These are phyloP conservation scores for Chimonanthus salicifolius DNA, from an alignment of 164 flowering plant genomes.

Conservation along the genomic window DNA sequence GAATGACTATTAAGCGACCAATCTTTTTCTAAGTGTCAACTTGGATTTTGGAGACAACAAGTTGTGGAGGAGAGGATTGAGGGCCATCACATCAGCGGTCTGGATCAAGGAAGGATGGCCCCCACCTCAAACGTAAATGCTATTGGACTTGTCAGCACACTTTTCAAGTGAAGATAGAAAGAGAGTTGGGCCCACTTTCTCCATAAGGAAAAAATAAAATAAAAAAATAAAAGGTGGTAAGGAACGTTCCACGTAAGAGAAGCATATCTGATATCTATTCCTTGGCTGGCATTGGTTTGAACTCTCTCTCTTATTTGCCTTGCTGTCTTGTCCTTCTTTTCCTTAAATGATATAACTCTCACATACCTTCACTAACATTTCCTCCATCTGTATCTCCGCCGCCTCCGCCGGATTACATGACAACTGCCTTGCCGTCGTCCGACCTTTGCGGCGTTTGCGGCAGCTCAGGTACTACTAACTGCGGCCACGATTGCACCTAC, in stretches of 20 bases:
- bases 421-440: background rate
- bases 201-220: too few relatives aligned
- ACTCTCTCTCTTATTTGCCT: background rate
- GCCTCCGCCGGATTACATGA: background rate
- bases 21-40: too few relatives aligned
- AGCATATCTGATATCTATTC: conserved; percentile 1
- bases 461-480: background rate
- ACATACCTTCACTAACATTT: background rate
- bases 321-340: too few relatives aligned
- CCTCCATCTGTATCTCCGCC: background rate
- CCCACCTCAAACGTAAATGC: too few relatives aligned
- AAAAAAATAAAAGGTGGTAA: conserved; percentile 1
- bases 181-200: too few relatives aligned
- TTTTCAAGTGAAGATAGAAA: too few relatives aligned
- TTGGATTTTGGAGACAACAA: too few relatives aligned
- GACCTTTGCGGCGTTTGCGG: background rate
- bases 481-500: background rate
- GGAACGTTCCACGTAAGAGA: conserved; percentile 7
- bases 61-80: too few relatives aligned
- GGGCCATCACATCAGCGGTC: too few relatives aligned
- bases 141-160: too few relatives aligned
- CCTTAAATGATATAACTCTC: background rate
- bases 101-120: too few relatives aligned
- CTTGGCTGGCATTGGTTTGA: conserved; percentile 6
- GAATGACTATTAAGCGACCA: too few relatives aligned